Evolutionary conservation across 2,329 filamentous ascomycete species (phyloP).

Genomic region (Penicillium sumatraense): DNA sequence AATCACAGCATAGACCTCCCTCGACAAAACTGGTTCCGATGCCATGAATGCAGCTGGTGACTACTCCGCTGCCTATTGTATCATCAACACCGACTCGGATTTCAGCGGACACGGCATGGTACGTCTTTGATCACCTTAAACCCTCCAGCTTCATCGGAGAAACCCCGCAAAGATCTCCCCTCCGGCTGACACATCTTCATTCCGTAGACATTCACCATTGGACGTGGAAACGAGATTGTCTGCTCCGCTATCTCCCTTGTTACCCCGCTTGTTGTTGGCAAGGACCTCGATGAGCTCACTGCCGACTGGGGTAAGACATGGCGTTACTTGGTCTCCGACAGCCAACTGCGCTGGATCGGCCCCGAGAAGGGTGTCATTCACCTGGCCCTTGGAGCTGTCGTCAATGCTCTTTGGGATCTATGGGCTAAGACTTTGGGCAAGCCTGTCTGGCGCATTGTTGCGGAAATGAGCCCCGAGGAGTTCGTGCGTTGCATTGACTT

Average conservation of each 20-base stretch:
- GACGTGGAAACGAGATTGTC: slow-evolving; percentile 87
- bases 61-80: slow-evolving; percentile 94
- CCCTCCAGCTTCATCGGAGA: background rate
- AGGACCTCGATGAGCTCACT: slow-evolving; percentile 76
- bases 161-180: background rate
- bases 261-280: slow-evolving; percentile 74
- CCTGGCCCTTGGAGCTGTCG: slow-evolving; percentile 83
- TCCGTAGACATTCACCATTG: slow-evolving; percentile 50
- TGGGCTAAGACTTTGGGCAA: slow-evolving; percentile 87
- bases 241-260: slow-evolving; percentile 82
- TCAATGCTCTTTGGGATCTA: slow-evolving; percentile 94
- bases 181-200: slow-evolving; percentile 7
- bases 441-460: slow-evolving; percentile 88
- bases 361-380: slow-evolving; percentile 95
- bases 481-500: slow-evolving; percentile 90
- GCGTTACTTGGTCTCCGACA: slow-evolving; percentile 89
- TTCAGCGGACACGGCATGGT: slow-evolving; percentile 49
- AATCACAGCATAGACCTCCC: slow-evolving; percentile 66
- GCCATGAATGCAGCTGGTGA: slow-evolving; percentile 95
- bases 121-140: slow-evolving; percentile 20
- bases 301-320: slow-evolving; percentile 85
- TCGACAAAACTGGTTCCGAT: slow-evolving; percentile 95
- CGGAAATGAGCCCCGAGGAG: slow-evolving; percentile 87
- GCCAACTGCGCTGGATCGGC: slow-evolving; percentile 89
- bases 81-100: slow-evolving; percentile 76